Conservation (phyloP, 495 filamentous ascomycete species). For the Xylaria cubensis region DNA sequence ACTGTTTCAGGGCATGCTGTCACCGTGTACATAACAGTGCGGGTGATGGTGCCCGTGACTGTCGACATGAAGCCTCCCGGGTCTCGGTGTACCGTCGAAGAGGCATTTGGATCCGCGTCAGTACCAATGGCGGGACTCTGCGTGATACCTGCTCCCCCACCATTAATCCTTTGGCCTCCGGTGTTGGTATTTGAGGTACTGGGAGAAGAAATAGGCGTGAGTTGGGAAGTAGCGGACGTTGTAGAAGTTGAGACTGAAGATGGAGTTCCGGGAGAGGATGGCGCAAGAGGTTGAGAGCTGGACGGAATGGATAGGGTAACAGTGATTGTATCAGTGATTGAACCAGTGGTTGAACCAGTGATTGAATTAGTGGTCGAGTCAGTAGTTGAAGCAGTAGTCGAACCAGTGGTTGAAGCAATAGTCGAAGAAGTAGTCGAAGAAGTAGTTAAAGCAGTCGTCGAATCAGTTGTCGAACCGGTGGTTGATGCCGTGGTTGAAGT, state of each 20-base stretch:
- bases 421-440: too few relatives aligned
- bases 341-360: too few relatives aligned
- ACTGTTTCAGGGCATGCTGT: slow-evolving; percentile 14
- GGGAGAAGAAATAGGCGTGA: neutral
- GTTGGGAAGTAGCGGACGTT: neutral
- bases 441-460: too few relatives aligned
- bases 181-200: neutral
- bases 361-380: too few relatives aligned
- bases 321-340: neutral
- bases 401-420: too few relatives aligned
- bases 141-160: neutral
- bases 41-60: slow-evolving; percentile 31
- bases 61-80: neutral
- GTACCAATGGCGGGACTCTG: too few relatives aligned
- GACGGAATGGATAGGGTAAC: neutral
- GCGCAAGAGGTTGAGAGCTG: neutral
- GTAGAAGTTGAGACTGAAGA: neutral
- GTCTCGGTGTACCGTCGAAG: neutral
- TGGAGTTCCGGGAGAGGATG: neutral
- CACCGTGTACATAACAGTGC: slow-evolving; percentile 28
- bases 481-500: too few relatives aligned
- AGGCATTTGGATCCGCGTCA: neutral
- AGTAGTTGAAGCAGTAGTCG: too few relatives aligned
- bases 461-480: too few relatives aligned
- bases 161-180: neutral